A percentile compares a stretch with the other conserved stretches of the same genome.
These are phyloP conservation scores for Aquilaria malaccensis DNA, from an alignment of 345 rosid genomes.

Conservation along the genomic window DNA sequence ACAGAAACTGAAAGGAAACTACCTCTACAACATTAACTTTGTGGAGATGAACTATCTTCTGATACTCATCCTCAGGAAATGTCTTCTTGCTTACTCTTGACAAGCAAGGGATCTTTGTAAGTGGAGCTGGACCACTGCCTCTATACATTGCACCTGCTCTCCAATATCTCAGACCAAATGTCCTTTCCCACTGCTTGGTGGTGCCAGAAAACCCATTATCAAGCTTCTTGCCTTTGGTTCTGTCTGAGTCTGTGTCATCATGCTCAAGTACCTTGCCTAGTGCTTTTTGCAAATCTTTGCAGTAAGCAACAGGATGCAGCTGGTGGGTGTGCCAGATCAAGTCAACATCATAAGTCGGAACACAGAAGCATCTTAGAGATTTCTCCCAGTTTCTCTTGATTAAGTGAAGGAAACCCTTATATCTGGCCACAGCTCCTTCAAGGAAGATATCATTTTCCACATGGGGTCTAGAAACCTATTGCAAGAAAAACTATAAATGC, in stretches of 20 bases:
- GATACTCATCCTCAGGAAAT: constrained; percentile 16
- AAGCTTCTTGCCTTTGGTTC: constrained; percentile 84
- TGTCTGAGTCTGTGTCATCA: constrained; percentile 89
- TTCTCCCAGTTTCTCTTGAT: constrained; percentile 70
- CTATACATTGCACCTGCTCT: constrained; percentile 94
- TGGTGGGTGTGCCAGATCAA: constrained; percentile 99
- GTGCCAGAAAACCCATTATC: constrained; percentile 81
- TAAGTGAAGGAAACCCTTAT: constrained; percentile 81
- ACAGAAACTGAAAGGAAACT: constrained; percentile 15
- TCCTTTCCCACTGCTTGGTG: constrained; percentile 81
- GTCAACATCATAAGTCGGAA: constrained; percentile 96
- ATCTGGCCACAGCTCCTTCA: constrained; percentile 77
- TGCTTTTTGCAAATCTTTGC: constrained; percentile 45
- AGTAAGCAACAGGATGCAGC: constrained; percentile 72
- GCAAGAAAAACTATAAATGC: constrained; percentile 1
- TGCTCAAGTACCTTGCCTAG: constrained; percentile 82
- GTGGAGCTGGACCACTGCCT: constrained; percentile 65
- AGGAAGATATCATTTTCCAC: constrained; percentile 57
- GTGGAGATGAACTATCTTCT: constrained; percentile 34
- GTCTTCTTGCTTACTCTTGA: constrained; percentile 31
- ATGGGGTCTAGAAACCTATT: constrained; percentile 71
- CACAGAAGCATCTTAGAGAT: constrained; percentile 59
- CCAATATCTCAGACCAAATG: constrained; percentile 76
- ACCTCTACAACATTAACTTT: constrained; percentile 69
- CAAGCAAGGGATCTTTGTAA: constrained; percentile 37